Evolutionary conservation across 1,284 basidiomycete species (phyloP), one percentile per base, ranked within the genome.

Genomic region (Marasmius sp.): DNA sequence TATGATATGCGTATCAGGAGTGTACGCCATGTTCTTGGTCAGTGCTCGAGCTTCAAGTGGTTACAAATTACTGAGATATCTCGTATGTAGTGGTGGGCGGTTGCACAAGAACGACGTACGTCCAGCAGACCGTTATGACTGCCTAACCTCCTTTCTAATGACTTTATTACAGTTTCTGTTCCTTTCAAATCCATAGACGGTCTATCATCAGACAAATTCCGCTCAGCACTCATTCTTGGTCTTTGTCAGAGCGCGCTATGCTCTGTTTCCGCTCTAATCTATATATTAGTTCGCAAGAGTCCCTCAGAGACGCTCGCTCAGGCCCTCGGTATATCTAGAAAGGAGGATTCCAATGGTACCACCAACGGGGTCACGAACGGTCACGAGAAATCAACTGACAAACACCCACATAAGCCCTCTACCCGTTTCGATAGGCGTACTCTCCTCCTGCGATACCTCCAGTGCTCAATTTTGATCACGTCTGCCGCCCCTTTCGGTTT

Each of bases 401-500:
- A 27, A 5, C 27, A 27, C 52, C 71, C 77, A 59, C 71, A 71
- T 59, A 77, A 79, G 65, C 71, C 68, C 22, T 72, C 77, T 18
- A 72, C 72, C 36, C 76, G 76, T 49, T 75, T 74, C 68, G 80
- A 79, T 8, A 79, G 86, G 62, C 79, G 74, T 62, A 76, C 79
- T 0, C 83, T 96, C 18, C 81, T 95, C 57, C 75, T 88, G 18
- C 77, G 83, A 41, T 93, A 93, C 74, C 82, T 93, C 61, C 94
- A 94, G 75, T 92, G 93, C 74, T 85, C 96, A 6, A 73, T 93
- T 12, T 91, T 96, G 72, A 95, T 98, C 69, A 96, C 95, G 27
- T 83, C 88, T 22, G 96, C 95, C 0, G 93, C 95, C 12, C 96
- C 95, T 8, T 96, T 99, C 70, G 95, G 96, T 57, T 98, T 98